Percentiles rank a stretch among this genome's conserved stretches.
phyloP scores from a whole-genome alignment of 495 filamentous ascomycete genomes.

The Penicillium pancosmium region DNA sequence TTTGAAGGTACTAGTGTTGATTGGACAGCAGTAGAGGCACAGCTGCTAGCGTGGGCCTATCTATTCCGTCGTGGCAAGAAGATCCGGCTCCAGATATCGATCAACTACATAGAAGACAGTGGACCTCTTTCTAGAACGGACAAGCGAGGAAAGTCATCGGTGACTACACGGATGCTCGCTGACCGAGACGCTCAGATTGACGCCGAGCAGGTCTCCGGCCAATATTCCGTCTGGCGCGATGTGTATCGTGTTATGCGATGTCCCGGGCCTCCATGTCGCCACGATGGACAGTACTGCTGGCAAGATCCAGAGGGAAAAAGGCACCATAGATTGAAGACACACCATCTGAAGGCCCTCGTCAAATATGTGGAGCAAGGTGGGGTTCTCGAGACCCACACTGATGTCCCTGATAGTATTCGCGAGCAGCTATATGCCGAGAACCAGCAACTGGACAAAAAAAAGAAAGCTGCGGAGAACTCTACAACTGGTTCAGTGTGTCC shows the following conservation, averaged over 20 bases:
- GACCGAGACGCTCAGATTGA: conserved; percentile 22
- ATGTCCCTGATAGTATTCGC: conserved; percentile 13
- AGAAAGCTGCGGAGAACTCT: conserved; percentile 7
- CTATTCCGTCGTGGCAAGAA: conserved; percentile 20
- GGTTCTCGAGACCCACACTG: conserved; percentile 10
- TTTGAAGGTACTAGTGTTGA: conserved; percentile 18
- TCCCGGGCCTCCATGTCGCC: conserved; percentile 24
- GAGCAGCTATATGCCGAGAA: conserved; percentile 18
- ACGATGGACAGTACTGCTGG: conserved; percentile 26
- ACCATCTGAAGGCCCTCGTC: conserved; percentile 11
- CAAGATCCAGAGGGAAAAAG: conserved; percentile 22
- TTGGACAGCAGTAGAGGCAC: conserved; percentile 13
- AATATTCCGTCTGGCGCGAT: conserved; percentile 12
- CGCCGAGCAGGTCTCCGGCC: conserved; percentile 14
- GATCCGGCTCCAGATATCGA: conserved; percentile 15
- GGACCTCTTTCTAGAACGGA: conserved; percentile 17
- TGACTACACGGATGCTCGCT: conserved; percentile 21
- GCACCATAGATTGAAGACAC: conserved; percentile 15
- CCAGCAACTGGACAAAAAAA: conserved; percentile 8
- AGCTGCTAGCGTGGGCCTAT: conserved; percentile 14
- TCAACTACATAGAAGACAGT: conserved; percentile 24
- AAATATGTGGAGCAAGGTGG: conserved; percentile 15
- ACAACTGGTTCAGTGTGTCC: conserved; percentile 3
- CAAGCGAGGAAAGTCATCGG: conserved; percentile 24
- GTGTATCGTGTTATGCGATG: conserved; percentile 24